These are phyloP conservation scores for Flaveria ramosissima DNA, from an alignment of 129 eudicot species.

Conservation along the genomic window DNA sequence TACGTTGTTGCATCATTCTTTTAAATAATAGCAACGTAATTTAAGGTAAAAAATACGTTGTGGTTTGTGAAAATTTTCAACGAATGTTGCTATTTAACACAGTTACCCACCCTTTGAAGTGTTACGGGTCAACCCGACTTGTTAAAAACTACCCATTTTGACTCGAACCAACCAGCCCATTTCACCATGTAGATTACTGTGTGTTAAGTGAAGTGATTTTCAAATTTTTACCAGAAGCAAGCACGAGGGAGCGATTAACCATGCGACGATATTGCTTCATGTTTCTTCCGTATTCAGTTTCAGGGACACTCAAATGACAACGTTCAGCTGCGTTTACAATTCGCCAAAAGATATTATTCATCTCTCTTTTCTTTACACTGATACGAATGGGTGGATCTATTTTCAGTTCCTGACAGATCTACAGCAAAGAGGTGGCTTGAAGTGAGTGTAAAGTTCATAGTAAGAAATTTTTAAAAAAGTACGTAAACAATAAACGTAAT, in stretches of 20 bases:
- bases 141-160: background rate
- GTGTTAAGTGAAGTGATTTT: conserved; percentile 1
- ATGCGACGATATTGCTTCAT: conserved; percentile 66
- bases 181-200: background rate
- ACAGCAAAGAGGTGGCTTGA: background rate
- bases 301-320: conserved; percentile 75
- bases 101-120: background rate
- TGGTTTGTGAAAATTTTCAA: background rate
- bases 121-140: background rate
- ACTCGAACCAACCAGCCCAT: conserved; percentile 1
- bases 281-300: conserved; percentile 74
- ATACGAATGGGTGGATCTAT: conserved; percentile 77
- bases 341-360: conserved; percentile 72
- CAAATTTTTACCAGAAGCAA: conserved; percentile 60
- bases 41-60: background rate
- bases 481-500: background rate
- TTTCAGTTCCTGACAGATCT: conserved; percentile 81
- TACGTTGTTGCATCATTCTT: background rate
- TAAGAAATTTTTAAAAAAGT: background rate
- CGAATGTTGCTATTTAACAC: background rate
- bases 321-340: conserved; percentile 76
- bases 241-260: conserved; percentile 65
- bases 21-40: background rate
- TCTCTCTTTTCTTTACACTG: conserved; percentile 70
- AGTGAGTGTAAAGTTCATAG: conserved; percentile 16